Conservation (phyloP, 2,329 filamentous ascomycete species). For the Aureobasidium zeae region DNA sequence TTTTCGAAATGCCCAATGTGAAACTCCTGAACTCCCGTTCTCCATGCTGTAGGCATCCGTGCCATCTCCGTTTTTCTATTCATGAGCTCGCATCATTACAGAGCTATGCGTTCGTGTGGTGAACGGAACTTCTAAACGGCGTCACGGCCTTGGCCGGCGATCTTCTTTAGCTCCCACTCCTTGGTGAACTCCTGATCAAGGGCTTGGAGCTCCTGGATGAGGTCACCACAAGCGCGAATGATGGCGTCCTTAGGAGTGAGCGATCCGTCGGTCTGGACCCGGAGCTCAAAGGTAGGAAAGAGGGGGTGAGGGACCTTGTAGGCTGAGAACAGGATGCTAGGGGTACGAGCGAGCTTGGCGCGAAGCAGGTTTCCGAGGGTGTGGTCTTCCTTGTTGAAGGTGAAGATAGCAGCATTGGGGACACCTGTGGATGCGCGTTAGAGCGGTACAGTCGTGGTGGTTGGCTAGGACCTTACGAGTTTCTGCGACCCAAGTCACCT, state of each 20-base stretch:
- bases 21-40: too few species aligned
- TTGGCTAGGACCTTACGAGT: constrained; percentile 55
- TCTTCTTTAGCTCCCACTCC: constrained; percentile 81
- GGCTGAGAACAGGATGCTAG: constrained; percentile 78
- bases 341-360: constrained; percentile 73
- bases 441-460: neutral
- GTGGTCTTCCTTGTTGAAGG: constrained; percentile 94
- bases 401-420: constrained; percentile 90
- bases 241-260: constrained; percentile 86
- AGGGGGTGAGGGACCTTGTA: constrained; percentile 59
- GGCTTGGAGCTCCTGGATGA: constrained; percentile 71
- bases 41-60: too few species aligned
- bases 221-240: constrained; percentile 66
- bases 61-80: too few species aligned
- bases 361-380: constrained; percentile 85
- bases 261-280: constrained; percentile 83
- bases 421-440: constrained; percentile 50
- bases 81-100: too few species aligned
- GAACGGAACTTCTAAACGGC: too few species aligned
- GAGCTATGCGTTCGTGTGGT: too few species aligned
- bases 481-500: constrained; percentile 79
- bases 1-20: too few species aligned
- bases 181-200: constrained; percentile 84
- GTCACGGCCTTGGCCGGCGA: constrained; percentile 41
- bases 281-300: constrained; percentile 52